A percentile compares a stretch with the other conserved stretches of the same genome.
Evolutionary conservation across 2,329 filamentous ascomycete genomes (phyloP).

Genomic region (Lachnellula suecica): DNA sequence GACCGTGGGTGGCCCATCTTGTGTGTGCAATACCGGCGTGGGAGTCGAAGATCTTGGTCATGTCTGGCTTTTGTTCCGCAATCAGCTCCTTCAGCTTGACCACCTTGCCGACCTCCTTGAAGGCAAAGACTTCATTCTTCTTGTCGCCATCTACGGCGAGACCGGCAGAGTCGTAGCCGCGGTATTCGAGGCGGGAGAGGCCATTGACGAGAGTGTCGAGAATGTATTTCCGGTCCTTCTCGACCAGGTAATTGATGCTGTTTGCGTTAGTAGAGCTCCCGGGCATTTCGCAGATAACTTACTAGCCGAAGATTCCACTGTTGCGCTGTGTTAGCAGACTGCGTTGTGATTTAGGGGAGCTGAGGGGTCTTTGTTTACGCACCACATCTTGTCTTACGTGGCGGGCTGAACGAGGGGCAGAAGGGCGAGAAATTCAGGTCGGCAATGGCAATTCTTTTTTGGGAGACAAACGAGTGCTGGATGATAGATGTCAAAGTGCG

Average conservation of each 20-base stretch:
- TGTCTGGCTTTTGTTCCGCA: constrained; percentile 76
- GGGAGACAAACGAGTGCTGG: constrained; percentile 2
- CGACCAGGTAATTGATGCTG: constrained; percentile 81
- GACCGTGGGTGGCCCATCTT: constrained; percentile 96
- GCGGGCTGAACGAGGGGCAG: background rate
- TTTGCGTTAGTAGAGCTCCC: background rate
- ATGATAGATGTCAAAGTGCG: background rate
- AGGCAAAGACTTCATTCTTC: constrained; percentile 95
- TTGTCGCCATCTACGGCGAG: constrained; percentile 96
- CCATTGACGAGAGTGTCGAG: constrained; percentile 95
- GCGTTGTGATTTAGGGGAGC: background rate
- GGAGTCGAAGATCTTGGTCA: constrained; percentile 93
- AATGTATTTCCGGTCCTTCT: constrained; percentile 97
- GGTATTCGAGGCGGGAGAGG: constrained; percentile 93
- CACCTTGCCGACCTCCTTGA: constrained; percentile 99
- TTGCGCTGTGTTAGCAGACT: constrained; percentile 4
- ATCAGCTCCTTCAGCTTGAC: constrained; percentile 94
- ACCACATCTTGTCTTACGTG: constrained; percentile 12
- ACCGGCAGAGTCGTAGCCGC: constrained; percentile 96
- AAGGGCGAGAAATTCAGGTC: constrained; percentile 2
- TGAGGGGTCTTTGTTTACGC: constrained; percentile 12
- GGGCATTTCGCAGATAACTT: background rate
- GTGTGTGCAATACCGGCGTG: constrained; percentile 99
- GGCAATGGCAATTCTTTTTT: background rate
- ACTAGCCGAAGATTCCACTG: constrained; percentile 18